Base-by-base conservation (phyloP, 768 basidiomycete species). In the Erythrobasidium yunnanense region DNA sequence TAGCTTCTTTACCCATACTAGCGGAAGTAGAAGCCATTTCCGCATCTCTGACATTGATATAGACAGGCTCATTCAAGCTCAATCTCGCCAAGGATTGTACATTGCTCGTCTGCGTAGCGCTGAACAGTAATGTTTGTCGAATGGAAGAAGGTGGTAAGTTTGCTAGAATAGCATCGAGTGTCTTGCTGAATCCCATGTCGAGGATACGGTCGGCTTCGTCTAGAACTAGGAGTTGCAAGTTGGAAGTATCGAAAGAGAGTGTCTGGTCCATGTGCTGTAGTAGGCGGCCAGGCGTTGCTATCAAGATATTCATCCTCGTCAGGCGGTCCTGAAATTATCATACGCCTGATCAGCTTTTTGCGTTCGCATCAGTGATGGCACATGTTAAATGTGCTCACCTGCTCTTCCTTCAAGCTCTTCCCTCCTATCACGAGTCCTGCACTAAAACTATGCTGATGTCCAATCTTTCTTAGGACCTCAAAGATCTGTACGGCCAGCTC, bases 211-310 rank as follows among this genome's bases (percentile, higher is more conserved):
- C 93, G 7, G 93, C 93, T 80, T 97, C 93, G 72, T 97, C 93
- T 34, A 97, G 84, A 2, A 96, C 90, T 20, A 99, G 82, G 32
- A 92, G 74, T 75, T 96, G 91, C n/a, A 99, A 78, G 73, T 90
- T 89, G 69, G 87, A 85, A 27, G 84, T 84, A 66, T 91, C 90
- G 69, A 99, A 95, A 0, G 92, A 92, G 58, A 91, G 82, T 2
- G 95, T 97, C 76, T 96, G 91, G 74, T 97, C 95, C 86, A 99
- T 87, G 75, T 99, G 95, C 72, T 99, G 95, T 49, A 99, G 78
- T 46, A 99, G 79, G 49, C 93, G 82, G 25, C 93, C 93, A 3
- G 93, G 93, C 2, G 93, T 97, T 1, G 93, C 93, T 17, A 99
- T 88, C n/a, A 99, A 82, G 66, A 99, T 95, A 72, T 99, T 99